Conservation (phyloP, 2,329 filamentous ascomycete genomes). For the Chaetoscypha palmicola region DNA sequence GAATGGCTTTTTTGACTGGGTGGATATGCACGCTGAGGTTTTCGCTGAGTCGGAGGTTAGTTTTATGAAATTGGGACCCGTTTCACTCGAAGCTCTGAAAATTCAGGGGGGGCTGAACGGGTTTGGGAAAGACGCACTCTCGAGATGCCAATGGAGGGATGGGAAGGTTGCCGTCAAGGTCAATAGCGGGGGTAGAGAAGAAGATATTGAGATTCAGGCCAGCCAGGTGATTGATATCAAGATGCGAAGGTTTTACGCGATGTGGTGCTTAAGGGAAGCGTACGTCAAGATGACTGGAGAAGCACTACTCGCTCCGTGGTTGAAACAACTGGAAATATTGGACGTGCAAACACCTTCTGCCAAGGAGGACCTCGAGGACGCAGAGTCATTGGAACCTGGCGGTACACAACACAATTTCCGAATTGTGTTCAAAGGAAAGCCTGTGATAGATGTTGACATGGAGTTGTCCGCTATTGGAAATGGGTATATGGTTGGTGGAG, state of each 20-base stretch:
- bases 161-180: conserved; percentile 15
- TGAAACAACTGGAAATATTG: conserved; percentile 62
- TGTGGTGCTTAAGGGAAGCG: conserved; percentile 74
- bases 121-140: conserved; percentile 18
- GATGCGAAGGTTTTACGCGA: conserved; percentile 65
- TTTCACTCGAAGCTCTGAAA: conserved; percentile 12
- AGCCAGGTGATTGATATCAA: conserved; percentile 47
- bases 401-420: conserved; percentile 17
- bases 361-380: conserved; percentile 6
- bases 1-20: conserved; percentile 58
- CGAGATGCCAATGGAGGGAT: conserved; percentile 24
- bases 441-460: conserved; percentile 26
- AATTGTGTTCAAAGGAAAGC: conserved; percentile 23
- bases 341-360: conserved; percentile 37
- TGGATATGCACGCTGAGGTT: conserved; percentile 66
- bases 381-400: conserved; percentile 19
- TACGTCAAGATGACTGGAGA: conserved; percentile 81
- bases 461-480: conserved; percentile 24
- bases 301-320: conserved; percentile 66
- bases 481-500: conserved; percentile 28
- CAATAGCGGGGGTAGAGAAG: conserved; percentile 3
- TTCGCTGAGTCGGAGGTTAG: conserved; percentile 55
- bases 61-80: conserved; percentile 46
- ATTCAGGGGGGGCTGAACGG: conserved; percentile 10
- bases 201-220: conserved; percentile 24